Conservation (phyloP, 139 green algal genomes). For the Coelastrella sp. region DNA sequence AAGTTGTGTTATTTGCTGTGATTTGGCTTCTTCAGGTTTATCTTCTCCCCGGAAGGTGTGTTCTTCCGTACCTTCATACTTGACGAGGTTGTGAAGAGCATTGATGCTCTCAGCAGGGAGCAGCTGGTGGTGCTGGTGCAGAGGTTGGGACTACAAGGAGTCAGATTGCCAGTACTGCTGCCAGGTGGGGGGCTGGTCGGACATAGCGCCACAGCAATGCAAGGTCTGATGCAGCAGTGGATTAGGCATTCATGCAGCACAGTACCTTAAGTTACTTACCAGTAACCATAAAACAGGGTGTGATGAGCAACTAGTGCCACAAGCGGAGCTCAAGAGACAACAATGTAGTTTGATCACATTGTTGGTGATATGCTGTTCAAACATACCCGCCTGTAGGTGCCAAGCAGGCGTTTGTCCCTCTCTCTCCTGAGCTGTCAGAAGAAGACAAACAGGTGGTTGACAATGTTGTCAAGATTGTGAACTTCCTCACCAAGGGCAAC, state of each 20-base stretch:
- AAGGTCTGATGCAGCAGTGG: no score
- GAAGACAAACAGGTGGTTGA: constrained; percentile 67
- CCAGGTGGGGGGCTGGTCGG: constrained; percentile 47
- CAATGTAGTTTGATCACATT: no score
- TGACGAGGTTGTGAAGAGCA: constrained; percentile 94
- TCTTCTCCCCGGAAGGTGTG: constrained; percentile 71
- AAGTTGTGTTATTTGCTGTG: not conserved
- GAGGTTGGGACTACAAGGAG: constrained; percentile 53
- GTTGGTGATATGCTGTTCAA: not conserved
- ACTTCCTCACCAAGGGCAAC: constrained; percentile 56
- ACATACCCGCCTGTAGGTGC: constrained; percentile 39
- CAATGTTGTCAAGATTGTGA: constrained; percentile 79
- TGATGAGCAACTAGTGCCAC: no score
- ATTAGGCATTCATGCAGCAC: no score
- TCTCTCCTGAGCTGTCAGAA: constrained; percentile 71
- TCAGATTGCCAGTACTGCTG: constrained; percentile 64
- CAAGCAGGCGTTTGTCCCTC: constrained; percentile 54
- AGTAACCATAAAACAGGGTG: no score
- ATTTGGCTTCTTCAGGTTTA: constrained; percentile 24
- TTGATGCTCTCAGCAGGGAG: constrained; percentile 92
- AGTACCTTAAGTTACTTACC: no score
- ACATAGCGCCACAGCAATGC: no score
- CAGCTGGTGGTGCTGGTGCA: constrained; percentile 72
- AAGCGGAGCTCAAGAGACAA: no score
- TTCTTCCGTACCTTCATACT: constrained; percentile 97